Percentiles rank a stretch among this genome's conserved stretches.
Conservation (phyloP, 73 alveolate genomes). For the Paramecium octaurelia region DNA sequence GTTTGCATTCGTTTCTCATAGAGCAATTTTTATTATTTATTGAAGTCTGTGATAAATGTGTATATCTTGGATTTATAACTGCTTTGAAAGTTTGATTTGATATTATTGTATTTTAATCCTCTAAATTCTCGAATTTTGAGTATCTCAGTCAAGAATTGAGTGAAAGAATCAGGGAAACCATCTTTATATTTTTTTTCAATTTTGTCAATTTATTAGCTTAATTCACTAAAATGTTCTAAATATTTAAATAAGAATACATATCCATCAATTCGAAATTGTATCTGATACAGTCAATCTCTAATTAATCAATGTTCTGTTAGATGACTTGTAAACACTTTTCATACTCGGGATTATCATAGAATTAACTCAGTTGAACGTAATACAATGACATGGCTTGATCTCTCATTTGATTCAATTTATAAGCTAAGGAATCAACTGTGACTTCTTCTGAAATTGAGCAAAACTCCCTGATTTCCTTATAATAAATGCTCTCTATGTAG, state of each 20-base stretch:
- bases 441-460: not conserved
- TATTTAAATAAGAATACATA: not conserved
- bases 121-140: not conserved
- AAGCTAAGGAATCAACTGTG: not conserved
- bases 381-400: not conserved
- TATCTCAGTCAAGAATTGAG: not conserved
- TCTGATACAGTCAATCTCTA: not conserved
- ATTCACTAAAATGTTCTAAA: not conserved
- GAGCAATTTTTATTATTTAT: not conserved
- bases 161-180: not conserved
- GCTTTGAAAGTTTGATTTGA: not conserved
- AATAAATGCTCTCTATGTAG: not conserved
- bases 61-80: not conserved
- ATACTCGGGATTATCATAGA: not conserved
- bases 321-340: not conserved
- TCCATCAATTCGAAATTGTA: slow-evolving; percentile 7
- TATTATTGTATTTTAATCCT: not conserved
- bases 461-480: not conserved
- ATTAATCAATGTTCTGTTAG: not conserved
- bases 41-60: not conserved
- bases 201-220: not conserved
- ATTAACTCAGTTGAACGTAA: not conserved
- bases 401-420: not conserved
- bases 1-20: not conserved
- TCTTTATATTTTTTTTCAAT: not conserved